Percentiles rank a stretch among this genome's conserved stretches.
These are phyloP conservation scores for Peterozyma xylosa DNA, from an alignment of 805 yeast genomes.

Conservation along the genomic window DNA sequence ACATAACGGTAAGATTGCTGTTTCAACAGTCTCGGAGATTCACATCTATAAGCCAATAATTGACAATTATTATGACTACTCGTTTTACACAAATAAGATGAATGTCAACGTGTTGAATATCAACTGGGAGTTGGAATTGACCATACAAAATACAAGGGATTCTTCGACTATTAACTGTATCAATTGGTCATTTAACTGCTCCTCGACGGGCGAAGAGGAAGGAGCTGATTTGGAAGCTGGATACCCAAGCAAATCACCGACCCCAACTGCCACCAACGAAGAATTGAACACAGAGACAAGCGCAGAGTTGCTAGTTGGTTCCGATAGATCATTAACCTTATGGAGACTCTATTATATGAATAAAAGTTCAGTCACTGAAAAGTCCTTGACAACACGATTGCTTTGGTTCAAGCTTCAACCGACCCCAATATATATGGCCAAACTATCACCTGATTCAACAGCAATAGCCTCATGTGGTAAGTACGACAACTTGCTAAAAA, in stretches of 20 bases:
- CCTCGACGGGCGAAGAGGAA: slow-evolving; percentile 18
- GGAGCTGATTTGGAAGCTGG: background rate
- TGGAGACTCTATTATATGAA: slow-evolving; percentile 35
- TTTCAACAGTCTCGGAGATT: slow-evolving; percentile 37
- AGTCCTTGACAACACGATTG: slow-evolving; percentile 12
- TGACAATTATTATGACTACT: slow-evolving; percentile 30
- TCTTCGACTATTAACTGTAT: slow-evolving; percentile 19
- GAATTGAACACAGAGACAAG: slow-evolving; percentile 27
- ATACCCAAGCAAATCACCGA: background rate
- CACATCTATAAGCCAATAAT: slow-evolving; percentile 50
- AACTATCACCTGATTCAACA: slow-evolving; percentile 60
- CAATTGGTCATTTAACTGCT: slow-evolving; percentile 28
- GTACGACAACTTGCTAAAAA: slow-evolving; percentile 60
- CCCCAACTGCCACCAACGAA: slow-evolving; percentile 17
- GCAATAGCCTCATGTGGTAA: slow-evolving; percentile 57
- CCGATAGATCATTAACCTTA: slow-evolving; percentile 39
- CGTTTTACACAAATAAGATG: slow-evolving; percentile 22
- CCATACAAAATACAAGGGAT: slow-evolving; percentile 16
- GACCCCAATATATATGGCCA: slow-evolving; percentile 47
- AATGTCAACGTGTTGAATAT: slow-evolving; percentile 21
- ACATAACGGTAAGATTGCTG: slow-evolving; percentile 54
- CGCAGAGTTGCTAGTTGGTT: slow-evolving; percentile 57
- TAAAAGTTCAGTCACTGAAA: slow-evolving; percentile 10
- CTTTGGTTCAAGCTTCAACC: slow-evolving; percentile 52
- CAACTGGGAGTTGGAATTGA: slow-evolving; percentile 22